Percentiles rank a stretch among this genome's conserved stretches.
phyloP scores from a whole-genome alignment of 257 asterid species.

The Penstemon barbatus region DNA sequence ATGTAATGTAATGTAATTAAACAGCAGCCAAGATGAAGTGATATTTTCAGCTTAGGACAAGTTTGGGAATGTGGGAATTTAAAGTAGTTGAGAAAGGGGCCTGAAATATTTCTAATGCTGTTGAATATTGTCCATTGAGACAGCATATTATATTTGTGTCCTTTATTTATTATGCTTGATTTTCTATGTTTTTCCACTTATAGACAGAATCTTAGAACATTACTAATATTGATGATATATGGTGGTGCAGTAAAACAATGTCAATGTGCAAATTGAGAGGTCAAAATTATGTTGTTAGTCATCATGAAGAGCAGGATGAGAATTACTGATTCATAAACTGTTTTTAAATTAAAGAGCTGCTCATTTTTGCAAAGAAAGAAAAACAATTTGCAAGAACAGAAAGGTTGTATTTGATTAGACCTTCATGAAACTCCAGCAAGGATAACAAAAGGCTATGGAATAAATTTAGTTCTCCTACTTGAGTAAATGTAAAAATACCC shows the following conservation, averaged over 20 bases:
- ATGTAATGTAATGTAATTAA: conserved; percentile 15
- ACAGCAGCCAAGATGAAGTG: conserved; percentile 23
- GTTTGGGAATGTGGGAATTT: conserved; percentile 21
- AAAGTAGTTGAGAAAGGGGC: conserved; percentile 22
- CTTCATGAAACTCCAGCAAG: conserved; percentile 59
- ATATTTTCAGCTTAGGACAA: background rate
- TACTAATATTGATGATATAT: conserved; percentile 3
- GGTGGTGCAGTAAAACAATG: too few relatives aligned
- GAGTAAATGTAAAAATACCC: too few relatives aligned
- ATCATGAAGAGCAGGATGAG: conserved; percentile 25
- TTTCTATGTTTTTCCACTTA: background rate
- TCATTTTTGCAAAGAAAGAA: conserved; percentile 18
- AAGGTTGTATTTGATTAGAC: conserved; percentile 45
- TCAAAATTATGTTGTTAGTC: too few relatives aligned
- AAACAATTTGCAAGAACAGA: conserved; percentile 40
- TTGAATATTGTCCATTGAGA: conserved; percentile 16
- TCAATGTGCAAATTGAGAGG: too few relatives aligned
- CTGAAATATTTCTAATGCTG: background rate
- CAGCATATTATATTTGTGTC: conserved; percentile 6
- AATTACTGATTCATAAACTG: conserved; percentile 2
- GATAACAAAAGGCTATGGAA: conserved; percentile 42
- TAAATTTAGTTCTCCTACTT: conserved; percentile 41
- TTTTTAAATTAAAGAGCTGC: conserved; percentile 14
- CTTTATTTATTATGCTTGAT: background rate
- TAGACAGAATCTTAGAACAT: conserved; percentile 20